These are phyloP conservation scores for Pharnaceum exiguum DNA, from an alignment of 148 eudicot genomes.

Conservation along the genomic window DNA sequence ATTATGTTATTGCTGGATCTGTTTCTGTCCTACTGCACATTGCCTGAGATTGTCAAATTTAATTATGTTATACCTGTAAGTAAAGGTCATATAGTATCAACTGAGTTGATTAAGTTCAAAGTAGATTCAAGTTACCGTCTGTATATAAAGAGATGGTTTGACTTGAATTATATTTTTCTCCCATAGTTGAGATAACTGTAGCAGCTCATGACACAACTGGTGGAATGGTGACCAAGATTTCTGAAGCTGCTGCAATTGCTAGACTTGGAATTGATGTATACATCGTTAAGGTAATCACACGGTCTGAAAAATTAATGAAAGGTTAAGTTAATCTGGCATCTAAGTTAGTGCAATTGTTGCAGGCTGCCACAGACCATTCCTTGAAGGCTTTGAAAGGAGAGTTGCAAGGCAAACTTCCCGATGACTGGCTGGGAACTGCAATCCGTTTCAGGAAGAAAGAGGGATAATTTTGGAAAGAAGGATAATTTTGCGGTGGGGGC, in stretches of 20 bases:
- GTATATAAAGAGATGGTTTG: neutral
- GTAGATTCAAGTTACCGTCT: no score
- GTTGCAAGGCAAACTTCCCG: constrained; percentile 39
- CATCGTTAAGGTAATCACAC: constrained; percentile 63
- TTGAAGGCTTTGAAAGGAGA: constrained; percentile 67
- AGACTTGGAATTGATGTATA: constrained; percentile 90
- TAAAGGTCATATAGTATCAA: no score
- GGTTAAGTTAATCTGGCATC: no score
- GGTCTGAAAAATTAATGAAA: no score
- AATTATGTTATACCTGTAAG: no score
- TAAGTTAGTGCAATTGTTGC: constrained; percentile 8
- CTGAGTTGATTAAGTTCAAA: no score
- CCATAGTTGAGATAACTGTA: constrained; percentile 75
- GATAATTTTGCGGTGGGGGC: no score
- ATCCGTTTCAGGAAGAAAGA: constrained; percentile 49
- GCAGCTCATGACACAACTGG: constrained; percentile 97
- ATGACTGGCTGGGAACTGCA: constrained; percentile 86
- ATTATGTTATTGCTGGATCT: no score
- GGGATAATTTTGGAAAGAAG: no score
- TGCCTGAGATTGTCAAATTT: no score
- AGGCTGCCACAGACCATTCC: constrained; percentile 95
- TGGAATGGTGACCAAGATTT: constrained; percentile 85
- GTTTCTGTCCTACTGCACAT: no score
- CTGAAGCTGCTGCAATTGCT: constrained; percentile 91
- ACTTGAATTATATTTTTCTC: constrained; percentile 4